Percentiles rank a stretch among this genome's conserved stretches.
Evolutionary conservation across 305 asterid genomes (phyloP).

Genomic region (Solanum aculeatissimum): DNA sequence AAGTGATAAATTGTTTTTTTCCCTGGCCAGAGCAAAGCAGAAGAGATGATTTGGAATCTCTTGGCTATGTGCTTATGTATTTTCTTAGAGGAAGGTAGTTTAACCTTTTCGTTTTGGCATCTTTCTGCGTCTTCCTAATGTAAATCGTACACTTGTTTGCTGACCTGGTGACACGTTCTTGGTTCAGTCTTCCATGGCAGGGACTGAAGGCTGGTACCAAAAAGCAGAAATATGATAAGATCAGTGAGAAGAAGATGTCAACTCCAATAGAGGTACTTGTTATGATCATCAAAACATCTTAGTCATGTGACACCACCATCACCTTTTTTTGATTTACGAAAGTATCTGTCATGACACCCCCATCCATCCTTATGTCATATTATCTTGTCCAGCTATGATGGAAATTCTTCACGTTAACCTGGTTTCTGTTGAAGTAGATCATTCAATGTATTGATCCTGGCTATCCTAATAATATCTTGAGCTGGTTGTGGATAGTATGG

Average conservation of each 20-base stretch:
- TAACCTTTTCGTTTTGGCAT: not conserved
- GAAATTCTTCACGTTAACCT: not conserved
- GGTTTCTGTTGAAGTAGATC: not conserved
- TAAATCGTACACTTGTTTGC: not conserved
- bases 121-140: not conserved
- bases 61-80: constrained; percentile 66
- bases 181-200: constrained; percentile 71
- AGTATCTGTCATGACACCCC: not conserved
- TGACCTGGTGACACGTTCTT: constrained; percentile 1
- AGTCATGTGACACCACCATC: not conserved
- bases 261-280: constrained; percentile 60
- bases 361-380: not conserved
- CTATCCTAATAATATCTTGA: not conserved
- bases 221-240: constrained; percentile 66
- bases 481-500: not conserved
- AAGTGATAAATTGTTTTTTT: not conserved
- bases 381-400: not conserved
- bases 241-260: constrained; percentile 61
- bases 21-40: constrained; percentile 58
- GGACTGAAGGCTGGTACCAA: constrained; percentile 67
- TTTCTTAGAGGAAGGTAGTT: constrained; percentile 66
- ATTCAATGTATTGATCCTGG: not conserved
- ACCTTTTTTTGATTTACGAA: not conserved
- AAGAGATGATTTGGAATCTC: constrained; percentile 69
- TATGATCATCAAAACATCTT: not conserved